Percentiles rank a stretch among this genome's conserved stretches.
These are phyloP conservation scores for Monilinia fructigena DNA, from an alignment of 2,329 filamentous ascomycete species.

Conservation along the genomic window DNA sequence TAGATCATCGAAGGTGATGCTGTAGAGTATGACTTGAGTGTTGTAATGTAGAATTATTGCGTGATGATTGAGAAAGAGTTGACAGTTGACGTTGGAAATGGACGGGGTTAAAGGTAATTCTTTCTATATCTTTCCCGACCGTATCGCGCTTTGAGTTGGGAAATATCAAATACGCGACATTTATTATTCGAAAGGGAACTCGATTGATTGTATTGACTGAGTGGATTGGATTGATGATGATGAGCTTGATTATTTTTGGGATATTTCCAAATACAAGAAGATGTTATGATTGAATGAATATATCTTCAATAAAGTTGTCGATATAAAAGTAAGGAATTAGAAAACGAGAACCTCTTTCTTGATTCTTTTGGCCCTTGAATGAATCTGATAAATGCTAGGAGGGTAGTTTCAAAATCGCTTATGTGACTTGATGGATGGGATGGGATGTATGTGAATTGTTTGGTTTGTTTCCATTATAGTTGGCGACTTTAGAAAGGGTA, in stretches of 20 bases:
- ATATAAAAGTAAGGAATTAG: no score
- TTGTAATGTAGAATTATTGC: conserved; percentile 14
- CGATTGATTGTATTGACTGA: conserved; percentile 1
- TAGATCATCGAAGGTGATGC: conserved; percentile 14
- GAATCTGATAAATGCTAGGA: no score
- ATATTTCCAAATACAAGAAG: background rate
- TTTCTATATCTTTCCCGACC: conserved; percentile 23
- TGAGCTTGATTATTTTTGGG: background rate
- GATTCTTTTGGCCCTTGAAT: no score
- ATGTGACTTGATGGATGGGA: no score
- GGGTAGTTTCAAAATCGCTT: no score
- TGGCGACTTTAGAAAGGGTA: no score
- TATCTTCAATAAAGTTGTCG: no score
- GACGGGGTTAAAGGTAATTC: conserved; percentile 23
- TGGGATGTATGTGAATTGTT: no score
- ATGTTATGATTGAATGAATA: background rate
- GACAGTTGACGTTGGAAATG: conserved; percentile 21
- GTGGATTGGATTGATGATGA: background rate
- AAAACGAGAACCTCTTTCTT: no score
- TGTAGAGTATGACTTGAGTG: conserved; percentile 7
- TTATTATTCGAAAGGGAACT: conserved; percentile 1
- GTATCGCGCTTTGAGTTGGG: conserved; percentile 15
- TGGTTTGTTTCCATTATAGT: no score
- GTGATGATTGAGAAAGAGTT: conserved; percentile 16
- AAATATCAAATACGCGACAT: conserved; percentile 24